Evolutionary conservation across 2,329 filamentous ascomycete genomes (phyloP).

Genomic region (Samsoniella hepiali): DNA sequence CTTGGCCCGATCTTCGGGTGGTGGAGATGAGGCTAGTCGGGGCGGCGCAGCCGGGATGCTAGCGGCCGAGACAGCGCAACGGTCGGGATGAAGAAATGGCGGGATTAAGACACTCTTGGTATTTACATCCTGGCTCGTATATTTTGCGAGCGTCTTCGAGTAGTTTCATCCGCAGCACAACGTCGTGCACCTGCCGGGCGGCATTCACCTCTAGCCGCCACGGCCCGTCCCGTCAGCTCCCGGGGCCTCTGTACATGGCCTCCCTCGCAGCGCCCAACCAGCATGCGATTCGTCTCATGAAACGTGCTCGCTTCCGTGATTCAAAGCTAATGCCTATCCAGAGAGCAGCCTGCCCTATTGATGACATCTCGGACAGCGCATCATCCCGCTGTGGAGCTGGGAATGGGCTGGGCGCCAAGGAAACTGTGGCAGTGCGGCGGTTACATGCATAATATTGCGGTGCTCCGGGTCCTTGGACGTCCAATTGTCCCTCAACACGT

Average conservation of each 20-base stretch:
- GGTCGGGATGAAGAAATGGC: not conserved
- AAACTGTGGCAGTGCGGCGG: constrained; percentile 10
- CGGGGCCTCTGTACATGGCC: not conserved
- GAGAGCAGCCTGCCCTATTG: not conserved
- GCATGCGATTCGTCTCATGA: not conserved
- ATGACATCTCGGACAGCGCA: not conserved
- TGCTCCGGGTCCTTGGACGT: not conserved
- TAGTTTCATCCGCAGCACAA: too few species aligned
- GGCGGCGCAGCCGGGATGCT: not conserved
- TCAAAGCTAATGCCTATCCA: not conserved
- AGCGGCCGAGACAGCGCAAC: not conserved
- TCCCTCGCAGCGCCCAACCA: not conserved
- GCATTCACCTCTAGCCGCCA: not conserved
- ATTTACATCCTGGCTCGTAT: too few species aligned
- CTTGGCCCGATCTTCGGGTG: not conserved
- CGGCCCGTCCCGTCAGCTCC: not conserved
- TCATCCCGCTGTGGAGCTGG: constrained; percentile 3
- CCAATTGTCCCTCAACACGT: constrained; percentile 10
- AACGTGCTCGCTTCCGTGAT: not conserved
- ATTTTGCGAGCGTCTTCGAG: too few species aligned
- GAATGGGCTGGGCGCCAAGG: not conserved
- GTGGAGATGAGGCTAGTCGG: constrained; percentile 8
- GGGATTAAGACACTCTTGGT: not conserved
- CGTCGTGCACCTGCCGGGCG: not conserved
- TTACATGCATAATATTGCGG: constrained; percentile 12